These are phyloP conservation scores for Capsicum baccatum DNA, from an alignment of 257 asterid genomes.

Conservation along the genomic window DNA sequence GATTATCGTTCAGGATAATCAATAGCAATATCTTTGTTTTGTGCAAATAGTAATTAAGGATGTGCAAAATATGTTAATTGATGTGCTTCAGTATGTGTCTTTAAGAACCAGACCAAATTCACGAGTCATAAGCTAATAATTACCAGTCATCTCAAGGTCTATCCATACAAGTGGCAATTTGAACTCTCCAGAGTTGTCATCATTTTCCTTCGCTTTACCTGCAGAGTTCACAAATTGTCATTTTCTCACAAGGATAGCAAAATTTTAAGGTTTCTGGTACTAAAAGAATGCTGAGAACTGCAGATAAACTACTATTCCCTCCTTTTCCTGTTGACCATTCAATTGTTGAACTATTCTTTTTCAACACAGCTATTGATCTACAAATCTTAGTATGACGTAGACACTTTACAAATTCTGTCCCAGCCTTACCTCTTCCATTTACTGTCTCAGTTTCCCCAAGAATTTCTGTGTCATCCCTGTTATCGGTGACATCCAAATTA, in stretches of 20 bases:
- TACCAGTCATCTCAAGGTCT: conserved; percentile 98
- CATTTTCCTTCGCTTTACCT: conserved; percentile 49
- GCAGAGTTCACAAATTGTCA: conserved; percentile 33
- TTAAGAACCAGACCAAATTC: conserved; percentile 12
- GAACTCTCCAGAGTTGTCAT: conserved; percentile 47
- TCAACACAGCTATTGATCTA: conserved; percentile 17
- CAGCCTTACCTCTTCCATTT: conserved; percentile 37
- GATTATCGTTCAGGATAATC: neutral
- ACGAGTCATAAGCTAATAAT: neutral
- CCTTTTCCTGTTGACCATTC: neutral
- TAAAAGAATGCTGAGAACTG: neutral
- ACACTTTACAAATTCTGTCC: neutral
- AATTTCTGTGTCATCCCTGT: conserved; percentile 30
- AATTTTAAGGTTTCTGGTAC: conserved; percentile 2
- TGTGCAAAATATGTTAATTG: neutral
- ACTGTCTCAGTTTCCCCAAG: conserved; percentile 32
- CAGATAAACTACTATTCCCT: neutral
- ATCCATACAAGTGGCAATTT: conserved; percentile 95
- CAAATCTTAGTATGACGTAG: neutral
- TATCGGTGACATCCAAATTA: conserved; percentile 60
- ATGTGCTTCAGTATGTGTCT: neutral
- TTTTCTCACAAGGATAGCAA: neutral
- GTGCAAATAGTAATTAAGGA: neutral
- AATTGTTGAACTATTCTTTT: neutral
- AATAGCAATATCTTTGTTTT: neutral